These are phyloP conservation scores for Trametes villosa DNA, from an alignment of 768 basidiomycete genomes.

Conservation along the genomic window DNA sequence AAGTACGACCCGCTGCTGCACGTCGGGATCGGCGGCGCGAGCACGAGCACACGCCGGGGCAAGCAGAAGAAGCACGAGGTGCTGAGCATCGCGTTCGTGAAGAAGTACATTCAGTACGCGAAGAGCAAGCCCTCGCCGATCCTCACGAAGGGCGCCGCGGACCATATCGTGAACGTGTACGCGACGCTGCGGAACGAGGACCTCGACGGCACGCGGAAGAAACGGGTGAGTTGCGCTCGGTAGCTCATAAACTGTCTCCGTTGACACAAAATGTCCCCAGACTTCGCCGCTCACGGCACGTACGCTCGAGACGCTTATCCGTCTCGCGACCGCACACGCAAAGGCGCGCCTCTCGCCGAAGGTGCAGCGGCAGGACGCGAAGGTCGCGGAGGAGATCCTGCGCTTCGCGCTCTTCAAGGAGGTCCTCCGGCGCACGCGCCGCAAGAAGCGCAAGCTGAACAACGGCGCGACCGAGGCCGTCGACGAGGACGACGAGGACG, in stretches of 20 bases:
- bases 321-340: slow-evolving; percentile 96
- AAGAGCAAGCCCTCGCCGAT: slow-evolving; percentile 86
- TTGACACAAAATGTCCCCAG: slow-evolving; percentile 44
- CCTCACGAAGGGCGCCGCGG: slow-evolving; percentile 91
- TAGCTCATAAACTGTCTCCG: background rate
- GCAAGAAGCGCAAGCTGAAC: slow-evolving; percentile 89
- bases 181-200: slow-evolving; percentile 91
- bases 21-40: slow-evolving; percentile 66
- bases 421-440: slow-evolving; percentile 77
- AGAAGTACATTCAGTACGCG: slow-evolving; percentile 98
- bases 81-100: slow-evolving; percentile 91
- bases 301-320: slow-evolving; percentile 97
- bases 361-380: slow-evolving; percentile 85
- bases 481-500: slow-evolving; percentile 49
- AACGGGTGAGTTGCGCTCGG: slow-evolving; percentile 77
- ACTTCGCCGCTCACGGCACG: slow-evolving; percentile 97
- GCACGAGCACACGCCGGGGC: slow-evolving; percentile 54
- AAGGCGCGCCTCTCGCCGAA: slow-evolving; percentile 89
- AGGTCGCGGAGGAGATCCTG: slow-evolving; percentile 91
- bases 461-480: slow-evolving; percentile 48
- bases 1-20: slow-evolving; percentile 97
- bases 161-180: slow-evolving; percentile 92
- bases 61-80: slow-evolving; percentile 78
- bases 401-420: slow-evolving; percentile 98
- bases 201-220: slow-evolving; percentile 78